phyloP scores from a whole-genome alignment of 1,139 yeast genomes.

The Casaregolazyma lundiana region DNA sequence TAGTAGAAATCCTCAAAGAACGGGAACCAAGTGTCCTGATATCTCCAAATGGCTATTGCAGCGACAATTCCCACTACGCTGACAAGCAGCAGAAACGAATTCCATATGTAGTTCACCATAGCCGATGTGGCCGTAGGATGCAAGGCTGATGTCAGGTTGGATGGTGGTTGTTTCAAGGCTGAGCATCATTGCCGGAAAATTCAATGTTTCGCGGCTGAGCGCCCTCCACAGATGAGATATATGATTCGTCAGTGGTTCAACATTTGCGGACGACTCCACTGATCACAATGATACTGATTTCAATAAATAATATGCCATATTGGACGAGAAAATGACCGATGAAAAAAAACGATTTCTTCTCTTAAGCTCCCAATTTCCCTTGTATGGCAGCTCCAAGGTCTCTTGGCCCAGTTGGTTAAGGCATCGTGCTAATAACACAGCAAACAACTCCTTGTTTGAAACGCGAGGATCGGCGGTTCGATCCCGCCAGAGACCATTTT shows the following conservation, averaged over 20 bases:
- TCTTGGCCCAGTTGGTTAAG: constrained; percentile 22
- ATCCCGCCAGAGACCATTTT: constrained; percentile 22
- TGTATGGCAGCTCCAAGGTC: too few relatives aligned
- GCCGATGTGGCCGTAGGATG: too few relatives aligned
- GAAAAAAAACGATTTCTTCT: not conserved
- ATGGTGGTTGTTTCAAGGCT: too few relatives aligned
- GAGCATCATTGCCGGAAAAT: too few relatives aligned
- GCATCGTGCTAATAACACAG: constrained; percentile 21
- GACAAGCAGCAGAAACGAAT: constrained; percentile 7
- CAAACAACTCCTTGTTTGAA: constrained; percentile 16
- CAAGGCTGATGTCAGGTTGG: not conserved
- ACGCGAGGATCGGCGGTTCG: constrained; percentile 25
- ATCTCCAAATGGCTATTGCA: constrained; percentile 6
- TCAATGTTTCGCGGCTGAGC: too few relatives aligned
- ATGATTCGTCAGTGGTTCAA: too few relatives aligned
- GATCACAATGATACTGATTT: too few relatives aligned
- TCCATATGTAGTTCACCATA: constrained; percentile 9
- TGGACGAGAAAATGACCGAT: too few relatives aligned
- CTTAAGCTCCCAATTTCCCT: not conserved
- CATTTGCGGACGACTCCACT: too few relatives aligned
- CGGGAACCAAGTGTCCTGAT: constrained; percentile 6
- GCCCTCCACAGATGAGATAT: too few relatives aligned
- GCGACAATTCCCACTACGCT: constrained; percentile 1
- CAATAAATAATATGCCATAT: too few relatives aligned
- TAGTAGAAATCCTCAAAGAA: constrained; percentile 10